Base-by-base conservation (phyloP, 2,329 filamentous ascomycete species). In the Beauveria australis region DNA sequence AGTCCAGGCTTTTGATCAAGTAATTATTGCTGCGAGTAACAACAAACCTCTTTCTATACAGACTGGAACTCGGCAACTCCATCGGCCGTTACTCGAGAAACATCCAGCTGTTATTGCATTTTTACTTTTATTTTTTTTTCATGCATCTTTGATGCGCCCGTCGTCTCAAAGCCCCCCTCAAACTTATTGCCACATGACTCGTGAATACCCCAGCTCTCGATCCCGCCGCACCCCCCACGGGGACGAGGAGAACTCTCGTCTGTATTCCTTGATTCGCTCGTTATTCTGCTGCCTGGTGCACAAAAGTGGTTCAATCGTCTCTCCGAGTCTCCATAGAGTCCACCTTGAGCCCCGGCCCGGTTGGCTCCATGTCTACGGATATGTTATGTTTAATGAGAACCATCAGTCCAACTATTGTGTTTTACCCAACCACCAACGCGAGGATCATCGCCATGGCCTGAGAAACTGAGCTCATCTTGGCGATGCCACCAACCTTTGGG, bases 201-300 rank as follows among this genome's bases (percentile, higher is more conserved):
- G 16, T n/a, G n/a, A 28, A 54, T 44, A 26, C 19, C 52, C 52
- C 16, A 43, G 18, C 48, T 30, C 40, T 26, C 28, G 5, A 28
- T 5, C 16, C n/a, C 37, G 9, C 40, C 24, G 16, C n/a, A 26
- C 24, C 40, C 40, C 33, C 53, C 41, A 37, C 41, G 41, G 53
- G 40, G 24, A 46, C 0, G 19, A 44, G 3, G 16, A 18, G 7
- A 47, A 56, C 1, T 22, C 18, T n/a, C 33, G 19, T 18, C n/a
- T 6, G 30, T 14, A 22, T 46, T 41, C 9, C 7, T 33, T 46
- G 9, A 46, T 54, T 56, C 53, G 53, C 28, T 56, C 18, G 24
- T 56, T 55, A 55, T 55, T 47, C 53, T 56, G 53, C 41, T 56
- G 53, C 53, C 53, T 56, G 52, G 5, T 53, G 49, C 4, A 16